Base-by-base conservation (phyloP, 495 filamentous ascomycete genomes). In the Antarctomyces pellizariae region DNA sequence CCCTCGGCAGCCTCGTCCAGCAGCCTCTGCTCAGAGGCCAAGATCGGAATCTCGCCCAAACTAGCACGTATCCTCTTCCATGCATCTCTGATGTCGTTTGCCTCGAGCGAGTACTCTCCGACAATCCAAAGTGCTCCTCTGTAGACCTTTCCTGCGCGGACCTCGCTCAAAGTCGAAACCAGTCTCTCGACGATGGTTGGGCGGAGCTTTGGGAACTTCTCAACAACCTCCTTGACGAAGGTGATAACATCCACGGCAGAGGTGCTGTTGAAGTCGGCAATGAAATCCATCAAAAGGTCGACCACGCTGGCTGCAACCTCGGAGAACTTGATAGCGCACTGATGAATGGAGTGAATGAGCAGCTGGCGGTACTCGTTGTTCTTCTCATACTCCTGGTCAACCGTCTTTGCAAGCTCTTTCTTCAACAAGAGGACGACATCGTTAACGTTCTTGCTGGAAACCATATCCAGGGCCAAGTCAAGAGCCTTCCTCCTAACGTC, bases 381-480 rank as follows among this genome's bases (percentile, higher is more conserved):
- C 67, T 92, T 92, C 53, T 99, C 89, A 53, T 92, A 93, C 46
- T 92, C 78, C 52, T 95, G 84, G 47, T 99, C 84, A 18, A 95
- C 75, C 0, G 89, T 95, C 61, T 93, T 95, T 21, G 77, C 68
- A 22, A 99, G 68, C 49, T 99, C 89, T 45, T 93, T 95, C 54
- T 95, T 95, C 16, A 99, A 60, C 1, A 99, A 62, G 49, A 92
- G 66, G 14, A 95, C 76, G 11, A 95, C 89, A 40, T 95, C 89
- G 45, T 95, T 86, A 4, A 97, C 84, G 37, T 99, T 99, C 59
- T 90, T 91, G 65, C 80, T 91, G 0, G 82, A 83, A 7, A 95
- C 78, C 86, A 99, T 93, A 37, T 93, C 83, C 49, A 99, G 50
- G 6, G 82, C 86, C 40, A 99, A 78, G 24, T 62, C 59, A 12